Base-by-base conservation (phyloP, 306 rosid species). In the Rubus parviflorus region DNA sequence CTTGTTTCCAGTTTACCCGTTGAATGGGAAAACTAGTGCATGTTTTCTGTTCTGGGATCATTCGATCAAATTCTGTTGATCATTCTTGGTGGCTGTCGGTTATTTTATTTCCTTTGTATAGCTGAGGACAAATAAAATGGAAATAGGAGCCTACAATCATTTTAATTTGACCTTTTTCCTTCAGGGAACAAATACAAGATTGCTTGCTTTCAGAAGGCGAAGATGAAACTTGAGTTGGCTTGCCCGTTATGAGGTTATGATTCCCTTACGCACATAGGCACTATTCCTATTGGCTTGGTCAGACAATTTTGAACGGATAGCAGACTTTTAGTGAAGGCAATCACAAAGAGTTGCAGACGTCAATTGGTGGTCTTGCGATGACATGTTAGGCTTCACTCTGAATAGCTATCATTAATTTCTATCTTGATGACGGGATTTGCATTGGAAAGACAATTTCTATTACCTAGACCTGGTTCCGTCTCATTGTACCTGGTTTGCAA, bases 151-250 rank as follows among this genome's bases (percentile, higher is more conserved):
- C 47, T 11, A 62, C 60, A 49, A 5, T 35, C 51, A 17, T 38
- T 38, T 51, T 47, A 53, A 42, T 4, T 53, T 30, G 1, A 20
- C 10, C 7, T 52, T 67, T 87, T 17, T 79, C 73, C 83, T 88
- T 75, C 97, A 95, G 97, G 87, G 93, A 89, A 62, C 92, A 95
- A 85, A 86, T 95, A 77, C 90, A 89, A 86, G 97, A 92, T 81
- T 94, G 86, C 81, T 81, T 94, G 81, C 91, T 94, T 70, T 89
- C 93, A 35, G 93, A 95, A 75, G 70, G 81, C 68, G 93, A 92
- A 85, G 92, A 81, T 65, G 93, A 92, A 81, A 82, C 84, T 7
- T 89, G 84, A 81, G 58, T 62, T 49, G 37, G 58, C 38, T 62
- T 51, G 30, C 23, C 60, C 49, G 60, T 70, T 57, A n/a, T 5